Evolutionary conservation across 2,329 filamentous ascomycete species (phyloP).

Genomic region (Fusarium udum): DNA sequence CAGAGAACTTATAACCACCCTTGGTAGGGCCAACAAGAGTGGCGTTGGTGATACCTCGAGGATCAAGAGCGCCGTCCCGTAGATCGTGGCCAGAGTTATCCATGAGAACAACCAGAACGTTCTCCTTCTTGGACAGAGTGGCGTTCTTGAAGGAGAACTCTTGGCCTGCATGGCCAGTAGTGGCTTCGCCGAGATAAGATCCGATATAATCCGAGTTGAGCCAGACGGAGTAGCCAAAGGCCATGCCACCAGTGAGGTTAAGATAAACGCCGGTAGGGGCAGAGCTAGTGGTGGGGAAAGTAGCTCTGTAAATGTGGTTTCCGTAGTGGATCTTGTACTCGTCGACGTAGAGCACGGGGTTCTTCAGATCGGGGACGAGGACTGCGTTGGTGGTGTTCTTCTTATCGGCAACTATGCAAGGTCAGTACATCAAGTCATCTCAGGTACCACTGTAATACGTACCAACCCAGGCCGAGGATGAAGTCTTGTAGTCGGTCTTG

Average conservation of each 20-base stretch:
- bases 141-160: slow-evolving; percentile 62
- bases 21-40: slow-evolving; percentile 54
- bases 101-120: slow-evolving; percentile 65
- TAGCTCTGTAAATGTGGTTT: slow-evolving; percentile 63
- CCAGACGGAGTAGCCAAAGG: slow-evolving; percentile 67
- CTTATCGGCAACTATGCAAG: slow-evolving; percentile 54
- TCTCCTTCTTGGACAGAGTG: slow-evolving; percentile 53
- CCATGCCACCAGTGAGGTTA: slow-evolving; percentile 62
- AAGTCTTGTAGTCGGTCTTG: slow-evolving; percentile 53
- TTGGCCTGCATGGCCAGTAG: slow-evolving; percentile 47
- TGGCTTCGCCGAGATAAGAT: slow-evolving; percentile 62
- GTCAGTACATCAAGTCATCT: background rate
- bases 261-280: slow-evolving; percentile 57
- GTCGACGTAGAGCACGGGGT: slow-evolving; percentile 65
- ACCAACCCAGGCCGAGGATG: slow-evolving; percentile 55
- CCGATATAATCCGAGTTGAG: slow-evolving; percentile 66
- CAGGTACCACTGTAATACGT: background rate
- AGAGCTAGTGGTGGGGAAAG: slow-evolving; percentile 54
- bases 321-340: slow-evolving; percentile 66
- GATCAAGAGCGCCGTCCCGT: slow-evolving; percentile 56
- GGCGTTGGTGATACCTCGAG: slow-evolving; percentile 63
- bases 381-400: slow-evolving; percentile 59
- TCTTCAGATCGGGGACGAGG: slow-evolving; percentile 55
- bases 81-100: slow-evolving; percentile 70
- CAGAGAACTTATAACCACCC: slow-evolving; percentile 53